Evolutionary conservation across 164 flowering plant genomes (phyloP), one percentile per base, ranked within the genome.

Genomic region (Berberis vulgaris): DNA sequence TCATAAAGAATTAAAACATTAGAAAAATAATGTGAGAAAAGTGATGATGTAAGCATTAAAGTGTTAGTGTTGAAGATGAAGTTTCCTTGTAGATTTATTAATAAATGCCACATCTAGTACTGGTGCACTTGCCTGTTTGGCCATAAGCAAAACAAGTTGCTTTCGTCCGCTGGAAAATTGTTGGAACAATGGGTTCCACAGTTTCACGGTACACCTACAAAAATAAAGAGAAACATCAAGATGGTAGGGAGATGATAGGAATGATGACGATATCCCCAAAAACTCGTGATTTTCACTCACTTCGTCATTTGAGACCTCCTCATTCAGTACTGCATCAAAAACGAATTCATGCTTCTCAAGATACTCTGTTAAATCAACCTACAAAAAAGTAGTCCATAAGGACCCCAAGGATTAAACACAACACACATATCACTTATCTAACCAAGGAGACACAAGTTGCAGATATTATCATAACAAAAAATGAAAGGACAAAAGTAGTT

Each of bases 61-160:
- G 26, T 26, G 26, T 26, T 26, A 26, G 26, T 26, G 26, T 26
- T 26, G 26, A 26, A 26, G 26, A 26, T 26, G 26, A 26, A 26
- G 26, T 26, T 0, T 26, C 26, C 26, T 26, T 26, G 26, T 11
- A 52, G 4, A 11, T 10, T 3, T 52, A 12, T 7, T 4, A 52
- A 3, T 10, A 10, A 7, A 52, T 52, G 11, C n/a, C n/a, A 4
- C 4, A 10, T 50, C 3, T 3, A 11, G 45, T 2, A 46, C 45
- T 62, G 38, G 71, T 58, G 7, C 39, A 68, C 76, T 66, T 68
- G 68, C 98, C 98, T 79, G 98, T 93, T 73, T 93, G 98, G 66
- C 98, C 98, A 82, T 93, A 93, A 45, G 98, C 98, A 82, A 93
- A 93, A 78, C 98, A 93, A 42, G 98, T 93, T 49, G 97, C 97